Evolutionary conservation across 306 rosid genomes (phyloP), one percentile per base, ranked within the genome.

Genomic region (Casuarina cunninghamiana): DNA sequence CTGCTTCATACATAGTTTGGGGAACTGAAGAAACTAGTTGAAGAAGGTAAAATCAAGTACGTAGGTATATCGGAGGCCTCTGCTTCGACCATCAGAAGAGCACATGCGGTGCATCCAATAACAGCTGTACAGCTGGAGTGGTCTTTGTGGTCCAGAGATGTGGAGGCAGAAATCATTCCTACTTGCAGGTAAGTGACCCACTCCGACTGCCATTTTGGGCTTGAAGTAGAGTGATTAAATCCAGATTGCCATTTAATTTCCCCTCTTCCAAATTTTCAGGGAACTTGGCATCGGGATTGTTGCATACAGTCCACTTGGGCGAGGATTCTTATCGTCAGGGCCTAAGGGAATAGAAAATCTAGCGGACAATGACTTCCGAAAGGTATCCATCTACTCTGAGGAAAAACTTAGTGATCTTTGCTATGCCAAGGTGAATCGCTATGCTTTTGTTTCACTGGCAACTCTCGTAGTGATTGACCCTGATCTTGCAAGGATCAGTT

Each of bases 81-180:
- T 8, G 79, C 92, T 53, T 78, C 89, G 37, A 88, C 95, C 53
- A 90, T 90, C 66, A 90, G 92, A 86, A 86, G 92, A 80, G 95
- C 95, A 12, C 95, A 90, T 63, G 95, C 89, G 10, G 87, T 90
- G 83, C 94, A 88, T 84, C 94, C 94, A 1, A 82, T 88, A 39
- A 74, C 94, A 44, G 91, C 91, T 15, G 89, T 88, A 74, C 90
- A 90, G 71, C 46, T 90, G 67, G 94, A 90, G 60, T 90, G 91
- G 89, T 90, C 91, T 3, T 42, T 88, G 32, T 90, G 91, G 91
- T 15, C 88, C 1, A 83, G 92, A 81, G 94, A 88, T 79, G 90
- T 54, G 0, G 92, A 91, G 79, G 83, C 86, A 79, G 92, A 91
- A 10, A 54, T 86, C 1, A 54, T 88, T 79, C 90, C 94, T 51